Conservation (phyloP, 139 green algal genomes). For the Trebouxia sp. region DNA sequence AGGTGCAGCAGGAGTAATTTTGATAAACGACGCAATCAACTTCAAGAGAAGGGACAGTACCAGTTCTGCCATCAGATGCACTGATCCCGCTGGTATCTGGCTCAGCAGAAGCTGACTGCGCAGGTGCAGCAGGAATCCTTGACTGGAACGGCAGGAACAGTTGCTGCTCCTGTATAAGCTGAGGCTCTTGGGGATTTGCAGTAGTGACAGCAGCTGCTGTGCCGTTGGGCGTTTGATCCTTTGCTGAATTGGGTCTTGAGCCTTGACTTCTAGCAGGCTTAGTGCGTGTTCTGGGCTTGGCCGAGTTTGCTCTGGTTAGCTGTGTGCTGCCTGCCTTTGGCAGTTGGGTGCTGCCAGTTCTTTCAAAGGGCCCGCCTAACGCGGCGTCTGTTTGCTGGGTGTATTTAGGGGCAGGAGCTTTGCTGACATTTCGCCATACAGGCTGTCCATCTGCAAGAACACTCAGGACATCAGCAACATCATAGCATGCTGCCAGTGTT, state of each 20-base stretch:
- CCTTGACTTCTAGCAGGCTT: too few relatives aligned
- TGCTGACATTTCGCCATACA: not conserved
- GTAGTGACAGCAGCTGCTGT: not conserved
- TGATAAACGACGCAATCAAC: too few relatives aligned
- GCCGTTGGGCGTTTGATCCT: not conserved
- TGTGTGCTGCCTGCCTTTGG: too few relatives aligned
- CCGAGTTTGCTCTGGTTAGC: not conserved
- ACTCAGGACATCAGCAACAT: too few relatives aligned
- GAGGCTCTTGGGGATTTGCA: not conserved
- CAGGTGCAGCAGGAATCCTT: not conserved
- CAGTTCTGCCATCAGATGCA: not conserved
- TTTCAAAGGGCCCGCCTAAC: not conserved
- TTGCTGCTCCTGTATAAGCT: not conserved
- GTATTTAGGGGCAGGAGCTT: not conserved
- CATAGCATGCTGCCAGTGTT: too few relatives aligned
- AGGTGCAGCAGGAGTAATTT: constrained; percentile 1
- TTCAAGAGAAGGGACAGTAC: not conserved
- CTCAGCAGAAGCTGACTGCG: not conserved
- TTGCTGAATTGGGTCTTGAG: not conserved
- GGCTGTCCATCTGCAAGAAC: not conserved
- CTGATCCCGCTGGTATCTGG: not conserved
- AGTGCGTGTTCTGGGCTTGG: too few relatives aligned
- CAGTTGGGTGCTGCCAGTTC: too few relatives aligned
- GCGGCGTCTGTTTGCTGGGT: constrained; percentile 14
- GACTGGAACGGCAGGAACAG: too few relatives aligned